A percentile compares a stretch with the other conserved stretches of the same genome.
Conservation (phyloP, 495 filamentous ascomycete genomes). For the Podospora pseudocomata region DNA sequence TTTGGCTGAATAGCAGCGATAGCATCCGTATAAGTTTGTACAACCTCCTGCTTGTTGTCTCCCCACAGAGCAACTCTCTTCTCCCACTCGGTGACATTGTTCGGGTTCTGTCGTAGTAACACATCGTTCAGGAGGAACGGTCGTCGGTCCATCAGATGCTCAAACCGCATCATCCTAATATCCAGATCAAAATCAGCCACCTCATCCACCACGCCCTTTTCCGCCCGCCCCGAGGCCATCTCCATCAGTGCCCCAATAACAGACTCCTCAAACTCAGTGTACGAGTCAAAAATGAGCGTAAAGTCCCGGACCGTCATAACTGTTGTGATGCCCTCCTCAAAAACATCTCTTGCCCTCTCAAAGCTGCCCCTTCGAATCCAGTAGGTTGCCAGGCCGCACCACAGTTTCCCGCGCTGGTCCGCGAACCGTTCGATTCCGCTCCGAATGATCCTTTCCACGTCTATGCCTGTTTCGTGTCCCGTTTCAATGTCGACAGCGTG, state of each 20-base stretch:
- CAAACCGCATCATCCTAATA: slow-evolving; percentile 95
- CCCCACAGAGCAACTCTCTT: slow-evolving; percentile 95
- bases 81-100: slow-evolving; percentile 96
- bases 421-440: slow-evolving; percentile 91
- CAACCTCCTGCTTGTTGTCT: slow-evolving; percentile 84
- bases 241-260: slow-evolving; percentile 92
- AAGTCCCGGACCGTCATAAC: slow-evolving; percentile 99
- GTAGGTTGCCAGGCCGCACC: slow-evolving; percentile 93
- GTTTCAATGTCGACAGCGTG: slow-evolving; percentile 84
- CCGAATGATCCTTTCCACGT: slow-evolving; percentile 89
- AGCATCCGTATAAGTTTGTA: slow-evolving; percentile 92
- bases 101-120: slow-evolving; percentile 87
- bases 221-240: slow-evolving; percentile 72
- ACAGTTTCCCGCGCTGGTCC: slow-evolving; percentile 94
- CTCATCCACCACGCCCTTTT: slow-evolving; percentile 76
- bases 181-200: slow-evolving; percentile 94
- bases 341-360: slow-evolving; percentile 83
- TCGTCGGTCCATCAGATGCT: slow-evolving; percentile 94
- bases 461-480: slow-evolving; percentile 71
- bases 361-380: slow-evolving; percentile 93
- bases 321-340: slow-evolving; percentile 95
- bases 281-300: slow-evolving; percentile 92
- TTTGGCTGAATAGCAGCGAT: slow-evolving; percentile 91
- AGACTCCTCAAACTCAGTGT: slow-evolving; percentile 95
- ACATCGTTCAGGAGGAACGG: slow-evolving; percentile 98